Evolutionary conservation across 305 asterid species (phyloP).

Genomic region (Fraxinus velutina): DNA sequence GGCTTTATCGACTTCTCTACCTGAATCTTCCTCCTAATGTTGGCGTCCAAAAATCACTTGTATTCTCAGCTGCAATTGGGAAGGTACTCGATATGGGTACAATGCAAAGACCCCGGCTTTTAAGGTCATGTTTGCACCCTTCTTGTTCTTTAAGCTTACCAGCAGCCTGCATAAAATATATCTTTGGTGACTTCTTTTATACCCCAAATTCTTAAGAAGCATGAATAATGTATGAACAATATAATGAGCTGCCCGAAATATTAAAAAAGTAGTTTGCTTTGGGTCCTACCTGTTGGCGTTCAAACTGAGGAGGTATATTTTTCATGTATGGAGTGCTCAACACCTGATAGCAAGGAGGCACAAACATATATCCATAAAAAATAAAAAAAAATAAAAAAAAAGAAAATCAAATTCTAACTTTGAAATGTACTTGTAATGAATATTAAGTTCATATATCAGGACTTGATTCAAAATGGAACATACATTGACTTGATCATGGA

Average conservation of each 20-base stretch:
- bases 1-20: constrained; percentile 24
- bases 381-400: no score
- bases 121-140: constrained; percentile 43
- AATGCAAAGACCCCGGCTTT: constrained; percentile 67
- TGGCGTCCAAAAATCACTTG: constrained; percentile 79
- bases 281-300: constrained; percentile 41
- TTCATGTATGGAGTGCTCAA: constrained; percentile 54
- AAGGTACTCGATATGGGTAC: constrained; percentile 80
- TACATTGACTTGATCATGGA: constrained; percentile 86
- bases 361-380: neutral
- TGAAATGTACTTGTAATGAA: neutral
- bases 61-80: constrained; percentile 58
- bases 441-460: neutral
- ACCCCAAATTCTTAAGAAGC: neutral
- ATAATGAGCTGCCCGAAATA: neutral
- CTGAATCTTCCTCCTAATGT: constrained; percentile 55
- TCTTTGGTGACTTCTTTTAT: neutral
- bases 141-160: constrained; percentile 36
- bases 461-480: constrained; percentile 9
- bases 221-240: neutral
- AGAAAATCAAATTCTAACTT: neutral
- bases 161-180: constrained; percentile 28
- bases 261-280: neutral
- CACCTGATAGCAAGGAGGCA: constrained; percentile 32
- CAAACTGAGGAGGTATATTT: constrained; percentile 31